Base-by-base conservation (phyloP, 805 yeast genomes). In the Monosporozyma solicola region DNA sequence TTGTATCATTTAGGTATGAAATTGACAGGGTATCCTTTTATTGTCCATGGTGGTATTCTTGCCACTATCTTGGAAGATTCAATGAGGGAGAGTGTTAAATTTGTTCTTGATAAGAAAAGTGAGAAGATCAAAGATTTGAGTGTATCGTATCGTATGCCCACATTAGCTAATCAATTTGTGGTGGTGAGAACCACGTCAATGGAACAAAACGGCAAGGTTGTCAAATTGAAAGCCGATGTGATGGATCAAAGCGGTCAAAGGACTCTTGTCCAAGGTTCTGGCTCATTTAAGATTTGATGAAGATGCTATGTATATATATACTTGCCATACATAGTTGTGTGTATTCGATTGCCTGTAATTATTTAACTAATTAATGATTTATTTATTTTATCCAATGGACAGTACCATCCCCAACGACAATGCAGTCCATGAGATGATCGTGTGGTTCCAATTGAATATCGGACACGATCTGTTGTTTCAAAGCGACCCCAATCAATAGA, bases 31-130 rank as follows among this genome's bases (percentile, higher is more conserved):
- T 90, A 85, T 64, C 97, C 97, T 2, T 84, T 87, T 60, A 70
- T 91, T 20, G 78, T 88, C 2, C 97, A 90, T 64, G 97, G 97
- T 3, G 97, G 97, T 0, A 79, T 91, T 31, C 65, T 90, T 32
- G 95, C 91, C 8, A 83, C 95, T 0, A 71, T 90, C 1, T 70
- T 89, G 52, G 94, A 88, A 62, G 96, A 90, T 59, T 76, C 85
- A 6, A 77, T 84, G 70, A 82, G 83, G 57, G 75, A 83, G 51
- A 72, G 76, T 53, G 80, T 72, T 13, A 61, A 66, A 24, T 70
- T 83, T 44, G 58, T 65, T 24, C 29, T 31, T 10, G 59, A 55
- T 37, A 63, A 56, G 61, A 72, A 53, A 33, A 58, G 63, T 8
- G 60, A 59, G 37, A 57, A 59, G 35, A 76, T 76, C 22, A 79